A percentile compares a stretch with the other conserved stretches of the same genome.
Conservation (phyloP, 108 stramenopile species). For the Cyclotella kingstonii region DNA sequence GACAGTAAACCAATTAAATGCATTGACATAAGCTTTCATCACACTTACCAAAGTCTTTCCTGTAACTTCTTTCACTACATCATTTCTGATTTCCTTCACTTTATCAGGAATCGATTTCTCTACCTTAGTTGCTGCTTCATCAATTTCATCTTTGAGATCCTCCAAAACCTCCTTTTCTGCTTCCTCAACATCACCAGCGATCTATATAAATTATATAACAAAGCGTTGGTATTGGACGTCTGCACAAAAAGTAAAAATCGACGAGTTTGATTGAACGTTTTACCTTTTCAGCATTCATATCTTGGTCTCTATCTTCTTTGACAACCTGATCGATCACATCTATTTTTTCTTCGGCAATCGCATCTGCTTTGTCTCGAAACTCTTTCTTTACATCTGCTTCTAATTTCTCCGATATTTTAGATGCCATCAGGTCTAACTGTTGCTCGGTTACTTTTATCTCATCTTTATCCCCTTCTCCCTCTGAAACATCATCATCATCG, state of each 20-base stretch:
- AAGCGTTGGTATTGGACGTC: background rate
- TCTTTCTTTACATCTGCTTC: conserved; percentile 39
- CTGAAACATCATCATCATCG: conserved; percentile 27
- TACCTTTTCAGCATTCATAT: conserved; percentile 21
- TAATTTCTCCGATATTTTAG: conserved; percentile 37
- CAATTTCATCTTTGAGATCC: conserved; percentile 48
- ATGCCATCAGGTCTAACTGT: conserved; percentile 33
- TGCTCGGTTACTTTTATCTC: conserved; percentile 28
- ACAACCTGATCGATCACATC: conserved; percentile 38
- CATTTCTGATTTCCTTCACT: conserved; percentile 39
- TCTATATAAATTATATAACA: conserved; percentile 6
- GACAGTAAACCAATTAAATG: background rate
- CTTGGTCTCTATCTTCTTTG: conserved; percentile 30
- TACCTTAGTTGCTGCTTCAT: conserved; percentile 32
- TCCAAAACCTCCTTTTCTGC: conserved; percentile 21
- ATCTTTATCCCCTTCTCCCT: background rate
- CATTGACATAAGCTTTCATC: background rate
- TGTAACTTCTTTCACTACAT: conserved; percentile 39
- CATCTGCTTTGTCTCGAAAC: conserved; percentile 33
- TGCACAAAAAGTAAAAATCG: background rate
- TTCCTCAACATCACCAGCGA: conserved; percentile 35
- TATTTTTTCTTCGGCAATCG: conserved; percentile 31
- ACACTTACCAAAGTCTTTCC: conserved; percentile 38
- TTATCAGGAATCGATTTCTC: conserved; percentile 30
- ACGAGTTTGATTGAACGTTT: conserved; percentile 1